phyloP scores from a whole-genome alignment of 2,329 filamentous ascomycete species.

The Monilinia vaccinii-corymbosi region DNA sequence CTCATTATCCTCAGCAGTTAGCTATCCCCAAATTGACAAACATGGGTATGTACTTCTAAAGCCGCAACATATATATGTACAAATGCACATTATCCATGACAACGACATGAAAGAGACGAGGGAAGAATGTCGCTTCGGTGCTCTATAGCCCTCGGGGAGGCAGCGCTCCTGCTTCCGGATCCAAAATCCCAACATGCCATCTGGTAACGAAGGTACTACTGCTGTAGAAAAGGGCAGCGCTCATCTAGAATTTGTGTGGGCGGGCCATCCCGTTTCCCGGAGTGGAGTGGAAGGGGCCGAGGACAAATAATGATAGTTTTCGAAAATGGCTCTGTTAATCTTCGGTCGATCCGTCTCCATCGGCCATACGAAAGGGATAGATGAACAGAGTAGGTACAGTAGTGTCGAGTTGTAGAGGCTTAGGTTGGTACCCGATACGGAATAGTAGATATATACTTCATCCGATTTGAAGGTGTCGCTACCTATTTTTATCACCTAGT shows the following conservation, averaged over 20 bases:
- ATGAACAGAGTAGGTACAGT: neutral
- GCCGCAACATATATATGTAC: neutral
- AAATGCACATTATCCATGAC: constrained; percentile 17
- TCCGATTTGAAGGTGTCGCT: neutral
- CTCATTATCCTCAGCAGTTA: too few relatives aligned
- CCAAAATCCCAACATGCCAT: constrained; percentile 16
- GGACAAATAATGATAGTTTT: neutral
- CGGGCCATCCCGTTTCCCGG: constrained; percentile 9
- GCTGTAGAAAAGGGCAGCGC: neutral
- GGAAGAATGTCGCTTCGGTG: constrained; percentile 9
- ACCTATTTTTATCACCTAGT: neutral
- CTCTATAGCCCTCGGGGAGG: constrained; percentile 22
- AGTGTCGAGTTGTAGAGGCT: neutral
- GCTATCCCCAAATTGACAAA: constrained; percentile 4
- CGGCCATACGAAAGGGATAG: neutral
- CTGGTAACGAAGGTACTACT: neutral
- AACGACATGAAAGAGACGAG: neutral
- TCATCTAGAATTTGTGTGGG: constrained; percentile 2
- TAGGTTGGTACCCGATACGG: neutral
- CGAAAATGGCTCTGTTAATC: neutral
- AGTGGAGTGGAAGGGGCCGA: neutral
- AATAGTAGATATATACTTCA: neutral
- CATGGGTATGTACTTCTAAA: neutral
- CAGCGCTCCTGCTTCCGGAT: constrained; percentile 22
- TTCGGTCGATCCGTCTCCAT: neutral